Conservation (phyloP, 306 rosid genomes). For the Inga leiocalycina region DNA sequence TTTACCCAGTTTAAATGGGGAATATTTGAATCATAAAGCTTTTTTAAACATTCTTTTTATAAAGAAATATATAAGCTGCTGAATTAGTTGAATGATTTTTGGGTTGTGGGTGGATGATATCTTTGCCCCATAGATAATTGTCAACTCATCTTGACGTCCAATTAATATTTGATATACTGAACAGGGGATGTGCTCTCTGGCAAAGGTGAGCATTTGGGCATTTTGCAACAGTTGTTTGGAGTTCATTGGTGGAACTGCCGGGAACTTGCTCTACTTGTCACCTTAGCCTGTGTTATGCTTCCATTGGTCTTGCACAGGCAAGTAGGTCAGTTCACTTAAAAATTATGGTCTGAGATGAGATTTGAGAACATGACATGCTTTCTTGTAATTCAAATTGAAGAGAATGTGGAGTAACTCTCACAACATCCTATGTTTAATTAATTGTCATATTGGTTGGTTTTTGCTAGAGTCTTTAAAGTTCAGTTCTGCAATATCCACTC, state of each 20-base stretch:
- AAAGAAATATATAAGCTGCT: not conserved
- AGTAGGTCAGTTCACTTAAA: slow-evolving; percentile 59
- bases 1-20: not conserved
- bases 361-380: slow-evolving; percentile 13
- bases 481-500: slow-evolving; percentile 77
- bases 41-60: not conserved
- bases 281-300: slow-evolving; percentile 61
- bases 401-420: not conserved
- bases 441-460: not conserved
- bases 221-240: slow-evolving; percentile 95
- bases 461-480: slow-evolving; percentile 73
- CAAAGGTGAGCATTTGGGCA: slow-evolving; percentile 71
- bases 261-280: slow-evolving; percentile 64
- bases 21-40: not conserved
- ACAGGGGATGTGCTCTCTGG: slow-evolving; percentile 91
- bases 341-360: not conserved
- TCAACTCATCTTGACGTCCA: not conserved
- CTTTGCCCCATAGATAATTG: not conserved
- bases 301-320: slow-evolving; percentile 72
- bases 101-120: not conserved
- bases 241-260: slow-evolving; percentile 94
- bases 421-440: not conserved
- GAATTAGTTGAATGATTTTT: not conserved
- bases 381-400: slow-evolving; percentile 10
- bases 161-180: not conserved